Conservation (phyloP, 257 asterid species). For the Penstemon barbatus region DNA sequence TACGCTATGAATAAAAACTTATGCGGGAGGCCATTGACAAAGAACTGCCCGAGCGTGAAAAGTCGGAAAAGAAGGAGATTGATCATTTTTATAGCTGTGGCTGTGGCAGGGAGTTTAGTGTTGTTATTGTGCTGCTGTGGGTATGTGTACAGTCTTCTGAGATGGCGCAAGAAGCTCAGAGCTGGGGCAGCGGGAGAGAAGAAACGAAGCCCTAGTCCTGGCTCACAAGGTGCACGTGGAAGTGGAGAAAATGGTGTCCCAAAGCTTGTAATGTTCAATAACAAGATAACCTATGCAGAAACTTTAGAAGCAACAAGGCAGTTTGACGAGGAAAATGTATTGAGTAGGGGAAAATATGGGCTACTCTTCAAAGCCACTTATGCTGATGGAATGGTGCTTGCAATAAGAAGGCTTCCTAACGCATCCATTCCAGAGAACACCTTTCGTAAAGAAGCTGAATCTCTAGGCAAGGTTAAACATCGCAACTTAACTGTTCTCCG, state of each 20-base stretch:
- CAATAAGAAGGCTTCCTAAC: constrained; percentile 72
- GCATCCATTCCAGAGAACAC: constrained; percentile 55
- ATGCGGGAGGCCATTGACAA: constrained; percentile 67
- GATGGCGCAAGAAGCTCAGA: constrained; percentile 66
- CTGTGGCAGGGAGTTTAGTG: constrained; percentile 58
- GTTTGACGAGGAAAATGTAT: constrained; percentile 84
- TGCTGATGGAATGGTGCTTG: constrained; percentile 89
- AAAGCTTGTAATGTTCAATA: constrained; percentile 75
- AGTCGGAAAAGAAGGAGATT: constrained; percentile 52
- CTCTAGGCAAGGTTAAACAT: constrained; percentile 72
- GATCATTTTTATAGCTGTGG: constrained; percentile 56
- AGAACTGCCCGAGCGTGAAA: constrained; percentile 37
- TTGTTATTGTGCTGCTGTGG: constrained; percentile 58
- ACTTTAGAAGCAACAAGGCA: constrained; percentile 84
- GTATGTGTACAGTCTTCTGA: constrained; percentile 57
- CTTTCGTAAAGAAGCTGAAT: constrained; percentile 76
- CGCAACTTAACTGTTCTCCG: constrained; percentile 80
- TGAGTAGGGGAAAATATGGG: constrained; percentile 72
- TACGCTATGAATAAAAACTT: constrained; percentile 52
- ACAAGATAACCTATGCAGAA: constrained; percentile 74
- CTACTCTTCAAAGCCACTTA: constrained; percentile 67
- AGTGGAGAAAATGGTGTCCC: constrained; percentile 78
- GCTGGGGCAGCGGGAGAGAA: constrained; percentile 58
- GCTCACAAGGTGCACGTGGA: constrained; percentile 61
- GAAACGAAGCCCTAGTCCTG: constrained; percentile 79